phyloP scores from a whole-genome alignment of 2,329 filamentous ascomycete genomes.

The Xylariaceae sp. region DNA sequence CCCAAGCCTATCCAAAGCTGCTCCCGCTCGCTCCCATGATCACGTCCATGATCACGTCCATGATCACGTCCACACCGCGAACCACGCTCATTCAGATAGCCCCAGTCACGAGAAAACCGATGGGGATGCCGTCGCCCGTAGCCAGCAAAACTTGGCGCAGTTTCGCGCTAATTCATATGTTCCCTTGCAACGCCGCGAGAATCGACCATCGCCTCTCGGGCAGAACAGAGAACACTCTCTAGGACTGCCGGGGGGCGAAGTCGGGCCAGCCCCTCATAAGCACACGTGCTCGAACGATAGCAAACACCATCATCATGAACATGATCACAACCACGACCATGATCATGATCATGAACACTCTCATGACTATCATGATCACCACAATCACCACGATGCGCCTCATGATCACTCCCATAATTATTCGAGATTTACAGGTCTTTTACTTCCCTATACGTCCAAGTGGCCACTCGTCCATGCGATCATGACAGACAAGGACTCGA shows the following conservation, averaged over 20 bases:
- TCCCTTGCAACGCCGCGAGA: conserved; percentile 32
- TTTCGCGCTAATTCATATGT: conserved; percentile 33
- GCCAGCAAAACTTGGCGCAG: conserved; percentile 28
- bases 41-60: conserved; percentile 30
- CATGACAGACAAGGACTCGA: conserved; percentile 82
- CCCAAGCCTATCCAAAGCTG: conserved; percentile 27
- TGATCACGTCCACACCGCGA: conserved; percentile 18
- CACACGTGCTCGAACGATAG: conserved; percentile 24
- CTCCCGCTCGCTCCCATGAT: conserved; percentile 26
- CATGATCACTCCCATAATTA: conserved; percentile 33
- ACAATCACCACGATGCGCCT: conserved; percentile 22
- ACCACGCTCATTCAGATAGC: conserved; percentile 23
- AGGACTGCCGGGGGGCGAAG: conserved; percentile 20
- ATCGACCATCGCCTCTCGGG: conserved; percentile 31
- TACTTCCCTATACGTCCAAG: conserved; percentile 63
- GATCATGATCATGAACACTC: conserved; percentile 19
- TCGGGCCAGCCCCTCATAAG: conserved; percentile 11
- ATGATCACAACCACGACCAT: conserved; percentile 32
- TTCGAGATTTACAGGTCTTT: conserved; percentile 64
- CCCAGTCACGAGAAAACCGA: conserved; percentile 17
- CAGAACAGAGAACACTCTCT: conserved; percentile 26
- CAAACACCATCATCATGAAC: conserved; percentile 25
- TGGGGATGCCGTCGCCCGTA: conserved; percentile 23
- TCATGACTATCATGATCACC: conserved; percentile 16
- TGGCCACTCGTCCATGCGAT: conserved; percentile 82